A percentile compares a stretch with the other conserved stretches of the same genome.
These are phyloP conservation scores for Xylariaceae sp. DNA, from an alignment of 2,329 filamentous ascomycete genomes.

Conservation along the genomic window DNA sequence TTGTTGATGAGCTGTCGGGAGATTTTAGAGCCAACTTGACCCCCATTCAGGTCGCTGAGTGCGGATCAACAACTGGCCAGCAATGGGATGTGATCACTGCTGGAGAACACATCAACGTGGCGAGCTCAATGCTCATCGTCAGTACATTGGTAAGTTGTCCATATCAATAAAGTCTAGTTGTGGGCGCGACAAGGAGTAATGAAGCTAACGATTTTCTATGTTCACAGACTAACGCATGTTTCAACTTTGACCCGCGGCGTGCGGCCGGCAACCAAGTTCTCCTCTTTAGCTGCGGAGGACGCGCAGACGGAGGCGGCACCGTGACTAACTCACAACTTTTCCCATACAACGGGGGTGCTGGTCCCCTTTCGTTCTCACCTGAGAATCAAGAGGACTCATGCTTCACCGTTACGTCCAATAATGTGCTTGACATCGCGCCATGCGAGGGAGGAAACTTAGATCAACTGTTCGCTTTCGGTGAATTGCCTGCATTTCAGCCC, in stretches of 20 bases:
- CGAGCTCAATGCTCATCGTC: conserved; percentile 47
- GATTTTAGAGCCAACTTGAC: conserved; percentile 44
- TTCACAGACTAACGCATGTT: conserved; percentile 56
- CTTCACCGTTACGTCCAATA: conserved; percentile 41
- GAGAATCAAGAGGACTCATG: conserved; percentile 45
- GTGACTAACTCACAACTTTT: conserved; percentile 52
- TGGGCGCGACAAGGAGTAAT: too few species aligned
- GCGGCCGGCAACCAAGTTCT: conserved; percentile 48
- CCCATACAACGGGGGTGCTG: conserved; percentile 39
- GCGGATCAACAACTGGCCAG: conserved; percentile 38
- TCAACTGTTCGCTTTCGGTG: conserved; percentile 40
- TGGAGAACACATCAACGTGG: conserved; percentile 48
- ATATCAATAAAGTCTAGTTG: neutral
- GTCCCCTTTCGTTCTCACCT: conserved; percentile 43
- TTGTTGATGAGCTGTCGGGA: conserved; percentile 40
- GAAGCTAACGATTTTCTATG: conserved; percentile 17
- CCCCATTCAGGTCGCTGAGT: conserved; percentile 39
- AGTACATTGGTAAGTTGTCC: conserved; percentile 45
- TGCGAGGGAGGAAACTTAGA: conserved; percentile 38
- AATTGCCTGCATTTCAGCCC: conserved; percentile 10
- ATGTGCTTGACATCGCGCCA: conserved; percentile 40
- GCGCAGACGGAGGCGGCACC: conserved; percentile 49
- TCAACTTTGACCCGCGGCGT: conserved; percentile 54
- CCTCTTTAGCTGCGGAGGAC: conserved; percentile 56
- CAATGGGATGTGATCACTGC: conserved; percentile 42